Evolutionary conservation across 306 rosid species (phyloP), one percentile per base, ranked within the genome.

Genomic region (Castanea crenata): DNA sequence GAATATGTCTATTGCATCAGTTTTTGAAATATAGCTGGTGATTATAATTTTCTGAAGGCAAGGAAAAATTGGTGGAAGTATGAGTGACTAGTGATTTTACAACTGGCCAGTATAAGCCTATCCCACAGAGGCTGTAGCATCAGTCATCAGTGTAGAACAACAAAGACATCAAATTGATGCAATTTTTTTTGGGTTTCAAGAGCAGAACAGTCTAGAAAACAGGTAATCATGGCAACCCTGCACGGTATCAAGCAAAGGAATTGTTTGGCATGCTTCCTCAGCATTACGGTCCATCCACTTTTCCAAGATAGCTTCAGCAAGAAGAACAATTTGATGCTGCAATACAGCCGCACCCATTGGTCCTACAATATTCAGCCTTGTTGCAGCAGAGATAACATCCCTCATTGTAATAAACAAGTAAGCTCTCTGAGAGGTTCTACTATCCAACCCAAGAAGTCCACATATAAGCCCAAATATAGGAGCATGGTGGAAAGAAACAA

Each of bases 211-310:
- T 70, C 96, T 87, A 55, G 97, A 89, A 85, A 87, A 90, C 88
- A 94, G 82, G 89, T 90, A 94, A 68, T 65, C 76, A 76, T 92
- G 98, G 82, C 98, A 94, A 12, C 98, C 94, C 80, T 92, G 98
- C 74, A 92, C 90, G 0, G 89, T 88, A 76, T 94, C 98, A 27
- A 92, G 89, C 84, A 94, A 72, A 71, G 96, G 89, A 78, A 87
- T 82, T 49, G 85, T 81, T 84, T 92, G 97, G 77, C 96, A 92
- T 5, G 97, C 88, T 41, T 94, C 94, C 57, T 89, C 96, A 15
- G 69, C 89, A 0, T 21, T 58, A 2, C 91, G 89, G 73, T 91
- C 86, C 88, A 83, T 86, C 94, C 94, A 92, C 77, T 85, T 90
- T 38, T 74, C 77, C 78, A 92, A 77, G 61, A 87, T 78, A 54